phyloP scores from a whole-genome alignment of 257 asterid genomes.

The Scutellaria minor region DNA sequence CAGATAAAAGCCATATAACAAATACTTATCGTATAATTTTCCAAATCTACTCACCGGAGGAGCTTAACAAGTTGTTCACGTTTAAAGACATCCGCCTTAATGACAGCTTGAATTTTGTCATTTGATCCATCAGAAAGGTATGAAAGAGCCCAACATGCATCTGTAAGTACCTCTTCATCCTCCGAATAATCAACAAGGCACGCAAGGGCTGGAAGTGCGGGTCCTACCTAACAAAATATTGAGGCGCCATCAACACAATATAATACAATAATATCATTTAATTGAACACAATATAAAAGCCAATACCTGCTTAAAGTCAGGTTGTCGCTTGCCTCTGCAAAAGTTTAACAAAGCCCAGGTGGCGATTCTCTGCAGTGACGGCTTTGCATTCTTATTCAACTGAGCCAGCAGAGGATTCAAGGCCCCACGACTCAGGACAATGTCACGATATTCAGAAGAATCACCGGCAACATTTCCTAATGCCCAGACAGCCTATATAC shows the following conservation, averaged over 20 bases:
- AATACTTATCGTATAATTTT: too few relatives aligned
- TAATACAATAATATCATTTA: not conserved
- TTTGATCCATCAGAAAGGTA: slow-evolving; percentile 94
- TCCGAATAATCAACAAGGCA: slow-evolving; percentile 62
- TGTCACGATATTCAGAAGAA: slow-evolving; percentile 90
- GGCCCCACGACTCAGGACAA: slow-evolving; percentile 83
- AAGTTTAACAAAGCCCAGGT: slow-evolving; percentile 95
- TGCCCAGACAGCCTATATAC: slow-evolving; percentile 91
- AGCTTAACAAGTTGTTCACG: slow-evolving; percentile 83
- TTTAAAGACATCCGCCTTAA: slow-evolving; percentile 84
- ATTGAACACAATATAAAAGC: not conserved
- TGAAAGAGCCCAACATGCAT: slow-evolving; percentile 98
- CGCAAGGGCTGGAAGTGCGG: slow-evolving; percentile 87
- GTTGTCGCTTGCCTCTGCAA: slow-evolving; percentile 98
- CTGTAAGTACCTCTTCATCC: slow-evolving; percentile 93
- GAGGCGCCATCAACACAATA: not conserved
- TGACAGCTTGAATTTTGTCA: slow-evolving; percentile 92
- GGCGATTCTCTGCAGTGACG: slow-evolving; percentile 94
- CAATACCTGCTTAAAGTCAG: slow-evolving; percentile 85
- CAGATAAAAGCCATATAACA: not conserved
- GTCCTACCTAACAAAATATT: slow-evolving; percentile 59
- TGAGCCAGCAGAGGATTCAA: slow-evolving; percentile 77
- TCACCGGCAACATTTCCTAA: slow-evolving; percentile 97
- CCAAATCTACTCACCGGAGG: slow-evolving; percentile 62
- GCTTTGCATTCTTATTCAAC: slow-evolving; percentile 79